Conservation (phyloP, 106 monocot genomes). For the Vanilla planifolia region DNA sequence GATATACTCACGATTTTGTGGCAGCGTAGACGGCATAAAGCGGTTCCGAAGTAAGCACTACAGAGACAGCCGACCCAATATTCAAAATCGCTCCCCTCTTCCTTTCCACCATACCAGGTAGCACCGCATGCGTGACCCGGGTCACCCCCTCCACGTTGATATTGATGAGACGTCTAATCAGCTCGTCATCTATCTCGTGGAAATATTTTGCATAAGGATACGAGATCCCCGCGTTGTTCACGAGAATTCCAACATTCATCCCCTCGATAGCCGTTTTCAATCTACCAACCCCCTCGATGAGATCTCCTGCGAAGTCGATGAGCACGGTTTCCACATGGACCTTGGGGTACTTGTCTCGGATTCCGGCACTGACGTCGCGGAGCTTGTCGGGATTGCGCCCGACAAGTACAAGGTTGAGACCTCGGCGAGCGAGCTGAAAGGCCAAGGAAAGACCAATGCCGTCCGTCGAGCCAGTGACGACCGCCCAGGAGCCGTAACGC, state of each 20-base stretch:
- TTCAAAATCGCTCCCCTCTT: conserved; percentile 81
- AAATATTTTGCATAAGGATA: conserved; percentile 89
- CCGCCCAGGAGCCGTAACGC: conserved; percentile 77
- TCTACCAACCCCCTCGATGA: conserved; percentile 31
- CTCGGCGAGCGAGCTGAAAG: conserved; percentile 62
- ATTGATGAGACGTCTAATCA: conserved; percentile 57
- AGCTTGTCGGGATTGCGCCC: conserved; percentile 77
- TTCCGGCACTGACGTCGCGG: conserved; percentile 26
- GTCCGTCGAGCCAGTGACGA: conserved; percentile 85
- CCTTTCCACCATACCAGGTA: conserved; percentile 78
- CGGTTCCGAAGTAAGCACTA: conserved; percentile 79
- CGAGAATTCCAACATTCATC: conserved; percentile 71
- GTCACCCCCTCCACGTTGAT: conserved; percentile 90
- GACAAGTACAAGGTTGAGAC: conserved; percentile 73
- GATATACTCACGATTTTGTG: conserved; percentile 79
- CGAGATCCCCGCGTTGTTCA: conserved; percentile 86
- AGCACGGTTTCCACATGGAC: conserved; percentile 39
- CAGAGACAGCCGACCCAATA: conserved; percentile 79
- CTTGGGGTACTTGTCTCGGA: conserved; percentile 27
- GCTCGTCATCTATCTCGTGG: conserved; percentile 86
- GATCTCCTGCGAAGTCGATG: conserved; percentile 62
- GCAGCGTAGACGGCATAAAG: conserved; percentile 85
- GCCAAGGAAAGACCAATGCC: conserved; percentile 78
- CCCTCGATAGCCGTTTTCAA: conserved; percentile 47
- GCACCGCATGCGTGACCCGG: conserved; percentile 71